Evolutionary conservation across 148 eudicot species (phyloP).

Genomic region (Chenopodium formosanum): DNA sequence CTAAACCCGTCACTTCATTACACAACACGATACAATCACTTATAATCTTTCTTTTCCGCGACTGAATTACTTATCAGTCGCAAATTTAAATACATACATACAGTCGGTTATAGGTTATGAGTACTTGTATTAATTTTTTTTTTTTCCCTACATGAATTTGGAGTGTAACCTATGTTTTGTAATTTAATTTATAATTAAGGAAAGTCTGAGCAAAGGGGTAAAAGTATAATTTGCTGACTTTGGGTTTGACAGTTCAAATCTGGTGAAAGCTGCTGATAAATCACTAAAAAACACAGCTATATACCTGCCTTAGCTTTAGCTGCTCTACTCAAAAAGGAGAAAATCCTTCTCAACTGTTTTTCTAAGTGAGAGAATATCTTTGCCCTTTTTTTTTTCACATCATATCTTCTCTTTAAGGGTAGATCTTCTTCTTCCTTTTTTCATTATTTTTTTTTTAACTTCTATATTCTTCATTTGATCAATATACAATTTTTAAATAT

Average conservation of each 20-base stretch:
- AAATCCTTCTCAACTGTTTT: constrained; percentile 29
- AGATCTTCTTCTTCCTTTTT: constrained; percentile 8
- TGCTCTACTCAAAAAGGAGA: constrained; percentile 5
- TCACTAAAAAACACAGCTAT: constrained; percentile 11
- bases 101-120: too few species aligned
- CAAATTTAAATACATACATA: neutral
- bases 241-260: constrained; percentile 27
- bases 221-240: constrained; percentile 28
- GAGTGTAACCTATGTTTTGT: neutral
- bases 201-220: neutral
- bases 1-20: neutral
- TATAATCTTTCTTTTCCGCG: neutral
- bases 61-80: neutral
- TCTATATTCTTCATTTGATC: neutral
- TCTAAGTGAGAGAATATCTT: constrained; percentile 26
- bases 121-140: too few species aligned
- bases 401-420: constrained; percentile 3
- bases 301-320: neutral
- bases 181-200: neutral
- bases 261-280: constrained; percentile 15
- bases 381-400: constrained; percentile 18
- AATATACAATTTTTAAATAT: neutral
- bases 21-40: neutral
- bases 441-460: neutral
- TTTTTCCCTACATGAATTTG: too few species aligned